Percentiles rank a stretch among this genome's conserved stretches.
Conservation (phyloP, 2,329 filamentous ascomycete species). For the Diaporthe aspalathi region DNA sequence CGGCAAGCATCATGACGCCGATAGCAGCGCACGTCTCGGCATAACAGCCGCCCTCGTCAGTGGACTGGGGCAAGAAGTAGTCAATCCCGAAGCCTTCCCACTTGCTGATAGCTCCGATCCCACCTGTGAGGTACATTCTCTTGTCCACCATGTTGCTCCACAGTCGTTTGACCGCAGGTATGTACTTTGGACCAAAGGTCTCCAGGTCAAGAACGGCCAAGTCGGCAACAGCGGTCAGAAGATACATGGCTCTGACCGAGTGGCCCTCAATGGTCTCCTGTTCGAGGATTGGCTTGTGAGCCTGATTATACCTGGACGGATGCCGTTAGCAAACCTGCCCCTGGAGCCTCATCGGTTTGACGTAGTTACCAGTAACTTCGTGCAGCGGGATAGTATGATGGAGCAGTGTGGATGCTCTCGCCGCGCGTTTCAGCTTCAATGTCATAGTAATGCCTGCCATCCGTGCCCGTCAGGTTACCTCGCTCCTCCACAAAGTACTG, state of each 20-base stretch:
- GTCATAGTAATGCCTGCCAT: constrained; percentile 64
- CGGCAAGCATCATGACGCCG: constrained; percentile 69
- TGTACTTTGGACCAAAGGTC: constrained; percentile 27
- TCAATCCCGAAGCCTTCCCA: constrained; percentile 70
- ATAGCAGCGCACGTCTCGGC: constrained; percentile 71
- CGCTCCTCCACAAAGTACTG: constrained; percentile 68
- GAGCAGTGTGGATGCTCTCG: constrained; percentile 58
- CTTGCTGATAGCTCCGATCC: constrained; percentile 67
- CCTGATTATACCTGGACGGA: constrained; percentile 57
- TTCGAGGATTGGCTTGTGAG: constrained; percentile 64
- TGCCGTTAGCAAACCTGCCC: neutral
- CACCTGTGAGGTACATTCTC: constrained; percentile 73
- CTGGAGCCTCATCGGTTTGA: rapidly evolving
- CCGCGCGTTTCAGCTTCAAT: constrained; percentile 62
- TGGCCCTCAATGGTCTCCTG: constrained; percentile 68
- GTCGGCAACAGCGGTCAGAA: constrained; percentile 68
- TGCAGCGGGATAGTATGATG: constrained; percentile 58
- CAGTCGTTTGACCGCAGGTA: constrained; percentile 57
- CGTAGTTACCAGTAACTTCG: constrained; percentile 55
- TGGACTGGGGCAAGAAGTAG: constrained; percentile 68
- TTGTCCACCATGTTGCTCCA: constrained; percentile 71
- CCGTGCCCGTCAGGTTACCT: constrained; percentile 61
- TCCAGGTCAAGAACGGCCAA: constrained; percentile 54
- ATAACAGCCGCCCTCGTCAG: constrained; percentile 71
- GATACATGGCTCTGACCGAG: constrained; percentile 69